A percentile compares a stretch with the other conserved stretches of the same genome.
Evolutionary conservation across 2,329 filamentous ascomycete genomes (phyloP).

Genomic region (Zymoseptoria tritici): DNA sequence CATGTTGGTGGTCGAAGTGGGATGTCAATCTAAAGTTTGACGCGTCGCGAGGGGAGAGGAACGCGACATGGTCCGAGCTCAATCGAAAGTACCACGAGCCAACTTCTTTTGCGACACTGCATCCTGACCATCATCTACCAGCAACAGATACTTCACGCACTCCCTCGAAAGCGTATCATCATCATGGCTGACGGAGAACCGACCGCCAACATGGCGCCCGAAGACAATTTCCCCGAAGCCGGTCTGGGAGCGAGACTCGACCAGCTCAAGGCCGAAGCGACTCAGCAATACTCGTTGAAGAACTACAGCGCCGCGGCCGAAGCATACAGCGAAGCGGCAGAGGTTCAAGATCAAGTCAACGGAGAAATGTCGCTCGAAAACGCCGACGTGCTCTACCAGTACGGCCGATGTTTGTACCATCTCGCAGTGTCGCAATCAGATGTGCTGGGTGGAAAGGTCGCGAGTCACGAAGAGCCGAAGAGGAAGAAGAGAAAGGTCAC

Average conservation of each 20-base stretch:
- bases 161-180: neutral
- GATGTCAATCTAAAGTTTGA: neutral
- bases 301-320: slow-evolving; percentile 82
- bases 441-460: slow-evolving; percentile 77
- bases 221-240: neutral
- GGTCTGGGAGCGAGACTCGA: slow-evolving; percentile 31
- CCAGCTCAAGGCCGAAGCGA: slow-evolving; percentile 72
- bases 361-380: slow-evolving; percentile 88
- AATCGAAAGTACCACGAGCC: neutral
- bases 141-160: too few relatives aligned
- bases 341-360: slow-evolving; percentile 83
- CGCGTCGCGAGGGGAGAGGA: too few relatives aligned
- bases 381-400: slow-evolving; percentile 87
- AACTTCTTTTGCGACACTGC: neutral
- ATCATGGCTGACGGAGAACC: neutral
- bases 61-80: neutral
- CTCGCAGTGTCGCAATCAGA: slow-evolving; percentile 92
- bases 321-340: slow-evolving; percentile 78
- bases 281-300: slow-evolving; percentile 80
- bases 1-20: neutral
- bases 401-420: slow-evolving; percentile 88
- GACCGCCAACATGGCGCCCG: neutral
- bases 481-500: slow-evolving; percentile 39
- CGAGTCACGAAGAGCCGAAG: slow-evolving; percentile 49
- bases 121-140: neutral